Evolutionary conservation across 2,329 filamentous ascomycete genomes (phyloP).

Genomic region (Arachnomyces sp.): DNA sequence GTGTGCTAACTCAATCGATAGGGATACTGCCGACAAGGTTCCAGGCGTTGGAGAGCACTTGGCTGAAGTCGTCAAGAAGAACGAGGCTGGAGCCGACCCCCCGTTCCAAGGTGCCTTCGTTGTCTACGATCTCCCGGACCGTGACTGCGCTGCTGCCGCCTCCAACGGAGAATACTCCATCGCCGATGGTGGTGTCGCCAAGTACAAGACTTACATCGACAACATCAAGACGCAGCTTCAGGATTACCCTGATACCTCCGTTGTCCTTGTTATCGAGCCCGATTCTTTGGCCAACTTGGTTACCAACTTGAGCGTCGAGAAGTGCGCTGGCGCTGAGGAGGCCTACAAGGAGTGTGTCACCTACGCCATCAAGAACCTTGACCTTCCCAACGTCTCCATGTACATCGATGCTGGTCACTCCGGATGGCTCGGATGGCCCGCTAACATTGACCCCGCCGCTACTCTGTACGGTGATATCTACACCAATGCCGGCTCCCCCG

Average conservation of each 20-base stretch:
- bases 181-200: conserved; percentile 43
- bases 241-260: conserved; percentile 45
- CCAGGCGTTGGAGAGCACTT: conserved; percentile 42
- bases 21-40: conserved; percentile 44
- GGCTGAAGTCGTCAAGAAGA: conserved; percentile 40
- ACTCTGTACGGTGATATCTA: conserved; percentile 42
- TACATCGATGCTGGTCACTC: conserved; percentile 59
- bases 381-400: conserved; percentile 56
- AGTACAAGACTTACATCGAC: conserved; percentile 50
- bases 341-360: conserved; percentile 46
- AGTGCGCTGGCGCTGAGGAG: conserved; percentile 47
- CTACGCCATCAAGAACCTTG: conserved; percentile 27
- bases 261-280: conserved; percentile 51
- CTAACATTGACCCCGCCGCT: conserved; percentile 49
- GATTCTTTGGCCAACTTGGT: conserved; percentile 58
- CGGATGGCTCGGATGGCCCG: conserved; percentile 58
- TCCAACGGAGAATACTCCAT: conserved; percentile 57
- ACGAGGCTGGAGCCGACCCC: conserved; percentile 41
- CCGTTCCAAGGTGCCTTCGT: conserved; percentile 47
- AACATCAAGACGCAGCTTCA: conserved; percentile 47
- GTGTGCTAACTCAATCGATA: conserved; percentile 9
- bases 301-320: conserved; percentile 49
- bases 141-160: conserved; percentile 56
- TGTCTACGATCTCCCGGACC: conserved; percentile 57
- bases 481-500: conserved; percentile 39